These are phyloP conservation scores for Calonectria leucothoes DNA, from an alignment of 2,329 filamentous ascomycete genomes.

Conservation along the genomic window DNA sequence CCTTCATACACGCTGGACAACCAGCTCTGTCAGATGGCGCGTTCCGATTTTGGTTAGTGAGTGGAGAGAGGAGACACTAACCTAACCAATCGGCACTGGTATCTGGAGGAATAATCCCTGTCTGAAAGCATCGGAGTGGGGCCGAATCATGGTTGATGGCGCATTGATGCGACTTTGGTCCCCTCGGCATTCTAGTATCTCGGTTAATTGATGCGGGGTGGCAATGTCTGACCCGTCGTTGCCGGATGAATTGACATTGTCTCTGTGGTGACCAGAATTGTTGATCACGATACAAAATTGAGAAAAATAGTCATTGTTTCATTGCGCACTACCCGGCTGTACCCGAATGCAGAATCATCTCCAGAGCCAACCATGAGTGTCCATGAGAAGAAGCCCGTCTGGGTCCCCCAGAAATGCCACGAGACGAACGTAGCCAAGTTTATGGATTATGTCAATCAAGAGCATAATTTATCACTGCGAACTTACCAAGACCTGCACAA, in stretches of 20 bases:
- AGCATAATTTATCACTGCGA: neutral
- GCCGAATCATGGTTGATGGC: neutral
- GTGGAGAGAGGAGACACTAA: neutral
- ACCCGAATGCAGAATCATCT: neutral
- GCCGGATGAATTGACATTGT: neutral
- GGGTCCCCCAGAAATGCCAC: neutral
- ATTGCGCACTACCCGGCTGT: neutral
- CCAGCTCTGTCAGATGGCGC: neutral
- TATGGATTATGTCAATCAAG: constrained; percentile 4
- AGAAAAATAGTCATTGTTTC: neutral
- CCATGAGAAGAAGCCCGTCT: neutral
- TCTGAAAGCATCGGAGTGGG: neutral
- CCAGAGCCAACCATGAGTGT: neutral
- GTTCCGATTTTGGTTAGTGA: neutral
- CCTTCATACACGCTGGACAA: neutral
- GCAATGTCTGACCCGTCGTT: neutral
- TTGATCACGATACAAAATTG: neutral
- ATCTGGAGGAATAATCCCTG: neutral
- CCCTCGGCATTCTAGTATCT: neutral
- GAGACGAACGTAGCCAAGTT: constrained; percentile 12
- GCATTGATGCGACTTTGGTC: neutral
- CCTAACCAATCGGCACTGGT: neutral
- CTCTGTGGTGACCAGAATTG: neutral
- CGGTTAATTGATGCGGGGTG: neutral
- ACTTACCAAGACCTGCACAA: constrained; percentile 18